phyloP scores from a whole-genome alignment of 768 basidiomycete species.

The Antrodiella citrinella region DNA sequence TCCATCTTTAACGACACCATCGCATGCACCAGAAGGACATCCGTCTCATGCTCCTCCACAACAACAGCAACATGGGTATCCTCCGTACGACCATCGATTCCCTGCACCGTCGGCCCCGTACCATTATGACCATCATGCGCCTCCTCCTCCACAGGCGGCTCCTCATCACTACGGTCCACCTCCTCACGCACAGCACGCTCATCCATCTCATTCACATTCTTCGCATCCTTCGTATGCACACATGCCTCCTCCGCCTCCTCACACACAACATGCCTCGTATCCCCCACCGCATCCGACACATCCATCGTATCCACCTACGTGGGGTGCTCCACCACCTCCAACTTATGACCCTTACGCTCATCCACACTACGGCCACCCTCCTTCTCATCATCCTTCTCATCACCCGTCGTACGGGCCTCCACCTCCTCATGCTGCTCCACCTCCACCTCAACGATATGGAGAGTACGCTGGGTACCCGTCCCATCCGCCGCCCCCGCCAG shows the following conservation, averaged over 20 bases:
- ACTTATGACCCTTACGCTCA: conserved; percentile 4
- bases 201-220: conserved; percentile 15
- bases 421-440: conserved; percentile 13
- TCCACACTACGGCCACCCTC: conserved; percentile 5
- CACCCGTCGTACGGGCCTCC: conserved; percentile 11
- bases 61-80: conserved; percentile 1
- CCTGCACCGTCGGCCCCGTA: conserved; percentile 10
- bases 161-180: conserved; percentile 20
- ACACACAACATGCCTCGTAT: conserved; percentile 11
- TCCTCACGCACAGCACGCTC: conserved; percentile 7
- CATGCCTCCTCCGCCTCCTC: conserved; percentile 16
- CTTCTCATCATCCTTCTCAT: conserved; percentile 13
- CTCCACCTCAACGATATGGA: conserved; percentile 5
- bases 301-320: conserved; percentile 7
- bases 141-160: conserved; percentile 11
- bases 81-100: conserved; percentile 18
- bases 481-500: conserved; percentile 1
- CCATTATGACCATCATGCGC: conserved; percentile 17
- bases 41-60: conserved; percentile 5
- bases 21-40: conserved; percentile 14
- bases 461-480: conserved; percentile 4
- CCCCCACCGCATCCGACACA: conserved; percentile 17
- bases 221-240: conserved; percentile 7
- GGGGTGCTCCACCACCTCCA: conserved; percentile 2
- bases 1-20: no score